These are phyloP conservation scores for Zymoseptoria brevis DNA, from an alignment of 2,329 filamentous ascomycete genomes.

Conservation along the genomic window DNA sequence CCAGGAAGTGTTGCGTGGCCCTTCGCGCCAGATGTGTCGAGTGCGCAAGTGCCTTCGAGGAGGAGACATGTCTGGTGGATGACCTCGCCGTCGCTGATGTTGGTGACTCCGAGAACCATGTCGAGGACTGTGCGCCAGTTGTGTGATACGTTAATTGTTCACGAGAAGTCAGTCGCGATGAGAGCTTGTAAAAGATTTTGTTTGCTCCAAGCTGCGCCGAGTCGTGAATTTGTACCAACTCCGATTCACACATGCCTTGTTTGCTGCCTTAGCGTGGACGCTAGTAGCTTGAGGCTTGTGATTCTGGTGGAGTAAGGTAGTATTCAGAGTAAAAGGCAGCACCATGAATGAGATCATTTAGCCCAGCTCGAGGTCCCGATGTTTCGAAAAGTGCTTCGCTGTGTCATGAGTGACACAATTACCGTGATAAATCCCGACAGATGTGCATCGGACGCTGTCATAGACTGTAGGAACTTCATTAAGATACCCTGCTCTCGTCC, in stretches of 20 bases:
- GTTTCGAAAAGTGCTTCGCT: too few relatives aligned
- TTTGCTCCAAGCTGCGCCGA: background rate
- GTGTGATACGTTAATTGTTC: background rate
- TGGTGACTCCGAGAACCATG: slow-evolving; percentile 8
- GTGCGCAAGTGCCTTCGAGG: slow-evolving; percentile 22
- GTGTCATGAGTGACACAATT: too few relatives aligned
- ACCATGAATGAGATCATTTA: background rate
- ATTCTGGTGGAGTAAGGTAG: background rate
- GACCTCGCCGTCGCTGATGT: slow-evolving; percentile 24
- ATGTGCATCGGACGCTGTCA: background rate
- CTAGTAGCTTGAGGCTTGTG: background rate
- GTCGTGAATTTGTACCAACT: too few relatives aligned
- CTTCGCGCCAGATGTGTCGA: slow-evolving; percentile 12
- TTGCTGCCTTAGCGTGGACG: background rate
- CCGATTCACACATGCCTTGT: background rate
- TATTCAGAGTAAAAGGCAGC: background rate
- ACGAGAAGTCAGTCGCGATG: background rate
- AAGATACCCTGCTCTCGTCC: background rate
- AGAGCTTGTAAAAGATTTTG: background rate
- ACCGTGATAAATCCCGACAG: background rate
- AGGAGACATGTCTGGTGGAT: slow-evolving; percentile 28
- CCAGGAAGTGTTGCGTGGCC: slow-evolving; percentile 7
- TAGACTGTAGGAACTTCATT: background rate
- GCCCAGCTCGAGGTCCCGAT: background rate
- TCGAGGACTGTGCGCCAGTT: background rate